phyloP scores from a whole-genome alignment of 2,329 filamentous ascomycete species.

The Penicillium sp. region DNA sequence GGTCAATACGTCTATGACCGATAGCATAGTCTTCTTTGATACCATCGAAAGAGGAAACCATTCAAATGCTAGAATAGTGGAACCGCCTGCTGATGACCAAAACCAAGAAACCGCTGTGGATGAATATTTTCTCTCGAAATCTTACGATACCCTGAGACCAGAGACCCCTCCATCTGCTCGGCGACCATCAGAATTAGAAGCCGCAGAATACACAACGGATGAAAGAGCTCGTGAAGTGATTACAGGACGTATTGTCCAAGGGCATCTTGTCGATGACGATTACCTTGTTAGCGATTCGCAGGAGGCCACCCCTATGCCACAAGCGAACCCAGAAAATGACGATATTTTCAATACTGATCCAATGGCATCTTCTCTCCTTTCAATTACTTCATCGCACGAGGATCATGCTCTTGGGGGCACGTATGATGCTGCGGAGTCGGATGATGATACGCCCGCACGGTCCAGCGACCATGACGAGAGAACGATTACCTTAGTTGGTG shows the following conservation, averaged over 20 bases:
- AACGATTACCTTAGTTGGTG: conserved; percentile 95
- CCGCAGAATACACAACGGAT: conserved; percentile 63
- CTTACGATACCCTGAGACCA: conserved; percentile 29
- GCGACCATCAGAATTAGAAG: conserved; percentile 42
- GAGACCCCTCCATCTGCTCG: conserved; percentile 37
- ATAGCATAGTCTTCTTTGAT: conserved; percentile 73
- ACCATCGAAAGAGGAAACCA: conserved; percentile 46
- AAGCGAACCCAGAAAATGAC: conserved; percentile 45
- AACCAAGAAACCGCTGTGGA: conserved; percentile 12
- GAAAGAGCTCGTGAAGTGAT: conserved; percentile 84
- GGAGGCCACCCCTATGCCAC: conserved; percentile 48
- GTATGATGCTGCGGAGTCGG: conserved; percentile 78
- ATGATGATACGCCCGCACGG: conserved; percentile 61
- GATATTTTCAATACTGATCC: conserved; percentile 64
- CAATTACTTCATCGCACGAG: conserved; percentile 69
- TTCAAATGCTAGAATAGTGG: conserved; percentile 15
- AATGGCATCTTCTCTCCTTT: conserved; percentile 79
- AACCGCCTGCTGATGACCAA: not conserved
- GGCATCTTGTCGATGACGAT: conserved; percentile 92
- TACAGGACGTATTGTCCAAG: conserved; percentile 83
- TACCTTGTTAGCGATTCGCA: conserved; percentile 66
- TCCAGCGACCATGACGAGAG: conserved; percentile 76
- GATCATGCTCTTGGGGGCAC: conserved; percentile 77
- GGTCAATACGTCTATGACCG: conserved; percentile 60
- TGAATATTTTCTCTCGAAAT: conserved; percentile 15